phyloP scores from a whole-genome alignment of 805 yeast genomes.

The Barnettozyma populi region DNA sequence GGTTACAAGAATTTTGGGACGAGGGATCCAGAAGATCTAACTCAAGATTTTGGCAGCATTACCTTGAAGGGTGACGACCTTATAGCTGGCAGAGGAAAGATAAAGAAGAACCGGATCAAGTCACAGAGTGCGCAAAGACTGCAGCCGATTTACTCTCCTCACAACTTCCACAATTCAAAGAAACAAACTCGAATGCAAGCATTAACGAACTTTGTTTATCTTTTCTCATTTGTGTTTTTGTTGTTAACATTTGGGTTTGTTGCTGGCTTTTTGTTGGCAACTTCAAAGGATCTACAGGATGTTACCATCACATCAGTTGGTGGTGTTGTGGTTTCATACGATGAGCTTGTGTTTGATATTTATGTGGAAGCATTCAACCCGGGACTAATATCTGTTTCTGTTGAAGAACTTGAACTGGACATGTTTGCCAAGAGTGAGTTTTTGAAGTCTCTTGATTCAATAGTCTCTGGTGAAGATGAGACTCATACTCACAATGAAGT shows the following conservation, averaged over 20 bases:
- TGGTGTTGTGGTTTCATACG: conserved; percentile 73
- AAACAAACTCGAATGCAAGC: conserved; percentile 26
- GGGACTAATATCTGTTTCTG: conserved; percentile 65
- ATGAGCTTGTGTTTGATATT: conserved; percentile 78
- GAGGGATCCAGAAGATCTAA: conserved; percentile 12
- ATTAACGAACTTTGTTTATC: conserved; percentile 31
- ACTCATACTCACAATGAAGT: not conserved
- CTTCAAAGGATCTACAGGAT: conserved; percentile 74
- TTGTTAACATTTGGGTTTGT: conserved; percentile 71
- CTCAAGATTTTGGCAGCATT: conserved; percentile 6
- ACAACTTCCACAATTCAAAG: conserved; percentile 35
- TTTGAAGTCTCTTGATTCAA: conserved; percentile 18
- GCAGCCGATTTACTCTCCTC: conserved; percentile 37
- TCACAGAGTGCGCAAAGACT: conserved; percentile 22
- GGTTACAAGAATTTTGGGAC: conserved; percentile 16
- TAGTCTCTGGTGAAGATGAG: conserved; percentile 9
- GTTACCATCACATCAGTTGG: conserved; percentile 57
- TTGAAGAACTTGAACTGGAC: conserved; percentile 69
- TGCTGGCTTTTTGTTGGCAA: conserved; percentile 78
- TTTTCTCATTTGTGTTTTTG: conserved; percentile 33
- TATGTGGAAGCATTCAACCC: conserved; percentile 81
- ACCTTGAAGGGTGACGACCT: conserved; percentile 10
- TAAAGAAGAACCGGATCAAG: conserved; percentile 11
- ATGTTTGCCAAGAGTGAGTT: conserved; percentile 73
- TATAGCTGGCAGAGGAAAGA: conserved; percentile 13